Base-by-base conservation (phyloP, 805 yeast genomes). In the Cyberlindnera xishuangbannaensis region DNA sequence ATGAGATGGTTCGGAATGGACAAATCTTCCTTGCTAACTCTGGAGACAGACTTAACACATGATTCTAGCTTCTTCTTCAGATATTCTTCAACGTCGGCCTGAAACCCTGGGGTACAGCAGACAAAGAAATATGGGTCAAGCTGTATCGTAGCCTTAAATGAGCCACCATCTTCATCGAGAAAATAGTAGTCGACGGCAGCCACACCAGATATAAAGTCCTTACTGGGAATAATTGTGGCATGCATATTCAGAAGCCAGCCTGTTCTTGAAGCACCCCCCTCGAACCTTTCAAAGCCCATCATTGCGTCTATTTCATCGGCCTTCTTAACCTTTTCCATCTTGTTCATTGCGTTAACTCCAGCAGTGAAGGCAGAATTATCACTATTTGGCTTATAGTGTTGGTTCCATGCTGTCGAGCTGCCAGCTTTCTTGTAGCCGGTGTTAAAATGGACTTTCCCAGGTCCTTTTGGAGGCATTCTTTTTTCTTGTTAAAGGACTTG, bases 201-300 rank as follows among this genome's bases (percentile, higher is more conserved):
- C 22, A 73, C 65, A 8, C 95, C 96, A n/a, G 73, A 65, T 9
- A 69, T 48, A 27, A 66, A 63, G 20, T 75, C 78, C 5, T 72
- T 74, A 10, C 74, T 69, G 3, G 81, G 74, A 4, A 83, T 56
- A 2, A 83, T 66, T 1, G 95, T 84, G 2, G 95, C 76, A 61
- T 90, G 98, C 92, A 92, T 86, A 52, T 92, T 94, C 26, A 82
- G 73, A 34, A 92, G 64, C 98, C 98, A 92, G 27, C 98, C 99
- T 13, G 73, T 72, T 36, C 71, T 69, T 29, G 68, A 56, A 22
- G 94, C 74, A 19, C 95, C 85, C 41, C 78, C 60, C 31, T 80
- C 84, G 42, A 68, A 77, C 31, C 92, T 66, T 27, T 80, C 84
- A 54, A 92, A 92, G 10, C 97, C 98, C 92, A 94, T 86, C 37